phyloP scores from a whole-genome alignment of 768 basidiomycete genomes.

The Hemileccinum impolitum region DNA sequence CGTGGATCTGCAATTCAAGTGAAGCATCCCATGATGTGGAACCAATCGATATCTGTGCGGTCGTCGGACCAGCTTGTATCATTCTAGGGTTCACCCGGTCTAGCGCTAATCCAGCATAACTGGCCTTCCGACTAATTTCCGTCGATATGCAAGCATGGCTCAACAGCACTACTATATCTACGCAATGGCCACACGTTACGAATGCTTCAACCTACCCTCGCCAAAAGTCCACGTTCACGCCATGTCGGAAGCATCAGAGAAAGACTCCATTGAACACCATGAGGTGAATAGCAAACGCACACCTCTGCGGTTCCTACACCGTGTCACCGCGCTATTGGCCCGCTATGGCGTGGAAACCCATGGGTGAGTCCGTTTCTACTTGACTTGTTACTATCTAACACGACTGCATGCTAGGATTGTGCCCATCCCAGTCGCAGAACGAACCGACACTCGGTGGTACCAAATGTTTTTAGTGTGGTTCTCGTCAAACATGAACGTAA shows the following conservation, averaged over 20 bases:
- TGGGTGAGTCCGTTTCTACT: conserved; percentile 27
- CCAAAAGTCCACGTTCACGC: not conserved
- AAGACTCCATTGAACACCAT: not conserved
- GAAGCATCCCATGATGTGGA: too few species aligned
- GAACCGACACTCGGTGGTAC: conserved; percentile 41
- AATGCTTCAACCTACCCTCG: too few species aligned
- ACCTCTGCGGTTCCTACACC: conserved; percentile 15
- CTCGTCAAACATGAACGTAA: conserved; percentile 43
- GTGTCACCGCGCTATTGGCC: conserved; percentile 27
- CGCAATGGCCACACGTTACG: too few species aligned
- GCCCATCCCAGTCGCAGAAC: conserved; percentile 35
- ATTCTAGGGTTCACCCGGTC: too few species aligned
- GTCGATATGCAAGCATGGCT: too few species aligned
- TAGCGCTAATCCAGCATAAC: too few species aligned
- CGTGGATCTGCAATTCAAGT: too few species aligned
- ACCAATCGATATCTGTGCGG: too few species aligned
- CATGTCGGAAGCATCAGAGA: not conserved
- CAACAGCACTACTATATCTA: too few species aligned
- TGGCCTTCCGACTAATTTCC: too few species aligned
- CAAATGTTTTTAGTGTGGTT: conserved; percentile 54
- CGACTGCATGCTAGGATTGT: conserved; percentile 29
- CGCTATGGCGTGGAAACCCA: conserved; percentile 41
- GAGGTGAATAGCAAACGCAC: not conserved
- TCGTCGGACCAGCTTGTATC: too few species aligned
- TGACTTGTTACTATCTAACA: not conserved